Base-by-base conservation (phyloP, 177 flowering plant genomes). In the Vitis hybrid region DNA sequence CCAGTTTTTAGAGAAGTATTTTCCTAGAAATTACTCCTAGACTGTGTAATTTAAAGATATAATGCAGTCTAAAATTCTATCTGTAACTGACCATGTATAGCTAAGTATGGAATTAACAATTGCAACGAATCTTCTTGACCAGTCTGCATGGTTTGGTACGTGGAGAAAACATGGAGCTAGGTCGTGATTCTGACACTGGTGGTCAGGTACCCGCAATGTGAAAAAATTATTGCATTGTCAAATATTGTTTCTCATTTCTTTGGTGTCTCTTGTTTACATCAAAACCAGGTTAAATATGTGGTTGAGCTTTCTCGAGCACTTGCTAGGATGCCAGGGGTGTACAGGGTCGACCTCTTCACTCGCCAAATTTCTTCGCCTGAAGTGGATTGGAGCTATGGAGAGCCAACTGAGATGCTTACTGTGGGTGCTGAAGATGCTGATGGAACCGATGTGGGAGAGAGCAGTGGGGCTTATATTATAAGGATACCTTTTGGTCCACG, bases 111-210 rank as follows among this genome's bases (percentile, higher is more conserved):
- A 52, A 62, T 5, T 26, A 49, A 66, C 61, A 11, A 14, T 58
- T 51, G 5, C 26, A 33, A 31, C 18, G 19, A 5, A 26, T 70
- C 58, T 63, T 76, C 55, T 65, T 73, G 31, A 22, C 29, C 84
- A 94, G 99, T 76, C 83, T 94, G 81, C 99, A 94, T 78, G 99
- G 99, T 58, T 76, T 94, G 77, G 98, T 94, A 26, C 93, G 98
- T 18, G 98, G 99, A 64, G 98, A 94, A 60, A 88, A 93, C 72
- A 94, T 94, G 99, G 99, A 94, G 81, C 98, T 94, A 63, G 99
- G 99, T 68, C 85, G 99, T 62, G 99, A 94, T 83, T 93, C 98
- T 59, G 99, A 94, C 70, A 94, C 99, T 5, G 99, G 99, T 68
- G 99, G 98, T 60, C 99, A 94, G 94, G 99, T 94, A 78, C 52